These are phyloP conservation scores for Pythium pyrilobum DNA, from an alignment of 352 stramenopile genomes.

Conservation along the genomic window DNA sequence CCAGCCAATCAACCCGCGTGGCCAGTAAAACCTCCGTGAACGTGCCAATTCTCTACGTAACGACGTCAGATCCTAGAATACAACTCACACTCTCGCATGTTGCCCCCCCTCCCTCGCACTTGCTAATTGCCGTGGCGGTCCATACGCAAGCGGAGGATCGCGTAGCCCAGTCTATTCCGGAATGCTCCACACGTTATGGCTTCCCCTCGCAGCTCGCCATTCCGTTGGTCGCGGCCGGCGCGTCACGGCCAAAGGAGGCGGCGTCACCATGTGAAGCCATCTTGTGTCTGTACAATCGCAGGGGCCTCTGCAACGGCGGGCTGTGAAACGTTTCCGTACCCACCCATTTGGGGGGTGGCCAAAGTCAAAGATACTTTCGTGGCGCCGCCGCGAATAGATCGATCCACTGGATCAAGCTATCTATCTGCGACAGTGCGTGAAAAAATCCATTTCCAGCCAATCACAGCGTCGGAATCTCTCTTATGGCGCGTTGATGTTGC, in stretches of 20 bases:
- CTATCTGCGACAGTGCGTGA: conserved; percentile 3
- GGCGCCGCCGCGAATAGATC: not conserved
- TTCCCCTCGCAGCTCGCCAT: too few relatives aligned
- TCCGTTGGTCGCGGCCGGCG: conserved; percentile 7
- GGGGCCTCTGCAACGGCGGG: too few relatives aligned
- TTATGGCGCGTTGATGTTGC: not conserved
- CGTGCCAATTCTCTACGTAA: too few relatives aligned
- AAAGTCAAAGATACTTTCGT: conserved; percentile 1
- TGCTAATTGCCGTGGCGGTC: too few relatives aligned
- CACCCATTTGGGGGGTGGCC: too few relatives aligned
- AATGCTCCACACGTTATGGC: too few relatives aligned
- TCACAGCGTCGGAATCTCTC: not conserved
- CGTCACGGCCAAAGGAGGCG: too few relatives aligned
- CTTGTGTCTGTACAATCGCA: not conserved
- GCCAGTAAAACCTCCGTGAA: not conserved
- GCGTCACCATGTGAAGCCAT: not conserved
- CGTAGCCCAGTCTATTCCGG: too few relatives aligned
- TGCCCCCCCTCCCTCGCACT: too few relatives aligned
- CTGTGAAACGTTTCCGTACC: too few relatives aligned
- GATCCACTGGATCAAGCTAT: not conserved
- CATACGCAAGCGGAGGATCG: too few relatives aligned
- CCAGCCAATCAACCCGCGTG: not conserved
- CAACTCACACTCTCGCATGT: too few relatives aligned
- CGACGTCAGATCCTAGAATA: not conserved
- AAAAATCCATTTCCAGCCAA: conserved; percentile 12